Evolutionary conservation across 2,329 filamentous ascomycete genomes (phyloP), one percentile per base, ranked within the genome.

Genomic region (Cryphonectria naterciae): DNA sequence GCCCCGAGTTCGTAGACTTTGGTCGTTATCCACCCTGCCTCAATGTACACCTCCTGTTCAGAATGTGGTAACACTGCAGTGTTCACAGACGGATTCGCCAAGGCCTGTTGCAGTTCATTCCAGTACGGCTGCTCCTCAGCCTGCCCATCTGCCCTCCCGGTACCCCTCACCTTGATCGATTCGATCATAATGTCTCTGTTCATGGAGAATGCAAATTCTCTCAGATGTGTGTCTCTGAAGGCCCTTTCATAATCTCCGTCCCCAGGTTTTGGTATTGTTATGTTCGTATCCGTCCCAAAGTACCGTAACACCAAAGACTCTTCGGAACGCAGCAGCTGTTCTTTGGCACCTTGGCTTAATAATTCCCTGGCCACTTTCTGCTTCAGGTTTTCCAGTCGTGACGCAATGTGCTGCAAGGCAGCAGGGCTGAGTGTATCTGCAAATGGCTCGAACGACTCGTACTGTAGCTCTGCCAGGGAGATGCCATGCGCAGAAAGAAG

Each of bases 301-400:
- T 86, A 86, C 46, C 84, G 80, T 73, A 86, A 78, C 65, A 84
- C 84, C 3, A 87, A 77, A 52, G 83, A 84, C 25, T 79, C 76
- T 10, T 79, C 76, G 11, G 67, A 78, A 17, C 82, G 79, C 46
- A 86, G 78, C 10, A 74, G 72, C 15, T 58, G 58, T 19, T 67
- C 66, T 6, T 68, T 54, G 5, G 75, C 74, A n/a, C 75, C 76
- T 54, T 76, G 74, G 15, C 71, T 69, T 10, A 73, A 2, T 7
- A 77, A 69, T 28, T 75, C 83, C 1, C 75, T 72, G 0, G 77
- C 76, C 0, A 84, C 80, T 52, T 75, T 78, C 0, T 74, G 67
- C 61, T 75, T 79, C 1, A 84, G 72, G 0, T 70, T 28, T 11
- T 62, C 68, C 1, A 81, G 71, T 11, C 79, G 76, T 0, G 67